Base-by-base conservation (phyloP, 768 basidiomycete species). In the Atractiella rhizophila region DNA sequence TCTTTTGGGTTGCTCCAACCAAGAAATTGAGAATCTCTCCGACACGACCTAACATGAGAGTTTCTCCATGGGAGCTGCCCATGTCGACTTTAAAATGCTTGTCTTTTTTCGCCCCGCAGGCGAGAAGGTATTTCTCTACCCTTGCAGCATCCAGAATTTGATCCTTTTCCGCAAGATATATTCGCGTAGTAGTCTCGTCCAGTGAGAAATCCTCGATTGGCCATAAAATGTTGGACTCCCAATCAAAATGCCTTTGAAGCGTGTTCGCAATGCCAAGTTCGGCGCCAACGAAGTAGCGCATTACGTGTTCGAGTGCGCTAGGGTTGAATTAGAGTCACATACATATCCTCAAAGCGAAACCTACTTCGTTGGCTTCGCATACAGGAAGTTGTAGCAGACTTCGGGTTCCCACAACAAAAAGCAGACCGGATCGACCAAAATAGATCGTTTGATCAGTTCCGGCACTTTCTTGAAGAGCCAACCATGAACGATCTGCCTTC, bases 311-410 rank as follows among this genome's bases (percentile, higher is more conserved):
- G 29, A 79, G 59, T 5, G 71, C 77, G 77, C 82, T 40, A 21
- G 28, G 48, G 20, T 36, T 42, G 38, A 27, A 37, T 20, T 24
- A 38, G 21, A 18, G 37, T 9, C 37, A 25, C 6, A 15, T 20
- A 39, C 39, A 16, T 30, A 16, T 40, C 7, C 7, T 31, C 19
- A 15, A 12, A 8, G 19, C n/a, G n/a, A n/a, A n/a, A 13, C 27
- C 1, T 44, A 43, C 19, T 40, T 43, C 21, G 29, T 24, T 12
- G 48, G 43, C 20, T 27, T 35, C 11, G 70, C 65, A 56, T 86
- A 88, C 39, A 85, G 63, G 59, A 88, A 88, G 54, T 82, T 83
- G 61, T 76, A 78, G 56, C 83, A 86, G 21, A 86, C 71, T 58
- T 83, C 43, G 1, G 54, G 53, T 67, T 91, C 85, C 83, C 83